Evolutionary conservation across 2,329 filamentous ascomycete genomes (phyloP).

Genomic region (Ophiostoma sp.): DNA sequence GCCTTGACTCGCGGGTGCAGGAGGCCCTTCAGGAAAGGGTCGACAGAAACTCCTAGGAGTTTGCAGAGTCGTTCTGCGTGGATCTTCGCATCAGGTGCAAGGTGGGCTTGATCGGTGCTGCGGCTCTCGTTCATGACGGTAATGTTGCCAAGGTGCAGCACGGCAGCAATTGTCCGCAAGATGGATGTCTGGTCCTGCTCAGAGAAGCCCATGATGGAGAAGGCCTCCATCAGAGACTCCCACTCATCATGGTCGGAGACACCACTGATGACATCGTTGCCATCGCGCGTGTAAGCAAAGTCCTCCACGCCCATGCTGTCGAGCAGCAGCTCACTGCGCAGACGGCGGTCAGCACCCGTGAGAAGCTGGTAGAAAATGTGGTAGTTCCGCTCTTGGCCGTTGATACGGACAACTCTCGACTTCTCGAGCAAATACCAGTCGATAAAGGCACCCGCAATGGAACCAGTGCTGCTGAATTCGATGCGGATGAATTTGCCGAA

Average conservation of each 20-base stretch:
- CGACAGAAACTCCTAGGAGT: constrained; percentile 75
- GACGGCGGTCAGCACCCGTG: constrained; percentile 67
- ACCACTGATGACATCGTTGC: constrained; percentile 85
- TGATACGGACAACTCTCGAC: constrained; percentile 89
- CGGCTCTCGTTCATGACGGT: constrained; percentile 84
- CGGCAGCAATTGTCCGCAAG: constrained; percentile 79
- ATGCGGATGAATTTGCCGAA: constrained; percentile 99
- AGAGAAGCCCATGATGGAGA: constrained; percentile 87
- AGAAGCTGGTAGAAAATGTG: constrained; percentile 96
- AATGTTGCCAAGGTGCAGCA: constrained; percentile 91
- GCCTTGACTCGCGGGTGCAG: constrained; percentile 93
- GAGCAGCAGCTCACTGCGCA: constrained; percentile 73
- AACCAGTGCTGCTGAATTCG: constrained; percentile 79
- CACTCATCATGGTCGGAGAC: constrained; percentile 90
- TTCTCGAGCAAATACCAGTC: constrained; percentile 99
- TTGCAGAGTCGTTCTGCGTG: constrained; percentile 74
- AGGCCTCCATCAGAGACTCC: constrained; percentile 84
- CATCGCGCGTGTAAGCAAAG: constrained; percentile 85
- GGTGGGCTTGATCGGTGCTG: constrained; percentile 80
- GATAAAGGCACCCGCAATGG: constrained; percentile 93
- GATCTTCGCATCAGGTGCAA: constrained; percentile 67
- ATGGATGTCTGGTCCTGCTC: constrained; percentile 78
- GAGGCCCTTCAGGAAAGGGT: constrained; percentile 81
- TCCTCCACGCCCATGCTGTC: constrained; percentile 71
- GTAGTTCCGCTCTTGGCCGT: constrained; percentile 85